Evolutionary conservation across 805 yeast genomes (phyloP).

Genomic region (Ogataea polymorpha): DNA sequence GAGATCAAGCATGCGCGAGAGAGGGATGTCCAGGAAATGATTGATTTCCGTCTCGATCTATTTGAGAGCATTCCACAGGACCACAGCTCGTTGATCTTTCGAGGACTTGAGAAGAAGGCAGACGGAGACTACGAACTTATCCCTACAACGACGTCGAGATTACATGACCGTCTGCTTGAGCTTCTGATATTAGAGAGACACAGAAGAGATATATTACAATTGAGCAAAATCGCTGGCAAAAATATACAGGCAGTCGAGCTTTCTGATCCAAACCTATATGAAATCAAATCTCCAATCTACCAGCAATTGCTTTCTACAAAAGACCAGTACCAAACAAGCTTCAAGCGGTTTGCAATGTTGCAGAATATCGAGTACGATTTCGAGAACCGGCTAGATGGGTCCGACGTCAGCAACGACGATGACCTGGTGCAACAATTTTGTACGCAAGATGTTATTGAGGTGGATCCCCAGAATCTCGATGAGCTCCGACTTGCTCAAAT

Average conservation of each 20-base stretch:
- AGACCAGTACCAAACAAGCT: slow-evolving; percentile 25
- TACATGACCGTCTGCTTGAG: slow-evolving; percentile 34
- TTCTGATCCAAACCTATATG: slow-evolving; percentile 30
- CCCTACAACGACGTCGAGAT: slow-evolving; percentile 31
- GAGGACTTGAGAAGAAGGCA: slow-evolving; percentile 18
- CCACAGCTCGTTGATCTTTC: slow-evolving; percentile 20
- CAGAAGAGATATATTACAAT: slow-evolving; percentile 29
- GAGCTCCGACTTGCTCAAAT: slow-evolving; percentile 30
- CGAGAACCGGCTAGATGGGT: slow-evolving; percentile 27
- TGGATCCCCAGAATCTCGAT: slow-evolving; percentile 14
- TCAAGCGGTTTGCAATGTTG: slow-evolving; percentile 31
- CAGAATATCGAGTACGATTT: slow-evolving; percentile 37
- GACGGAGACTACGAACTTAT: slow-evolving; percentile 15
- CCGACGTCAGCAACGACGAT: slow-evolving; percentile 27
- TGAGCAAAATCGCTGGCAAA: slow-evolving; percentile 24
- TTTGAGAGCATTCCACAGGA: slow-evolving; percentile 25
- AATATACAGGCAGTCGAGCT: slow-evolving; percentile 25
- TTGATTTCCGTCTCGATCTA: slow-evolving; percentile 22
- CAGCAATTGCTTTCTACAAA: slow-evolving; percentile 20
- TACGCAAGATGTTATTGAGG: slow-evolving; percentile 23
- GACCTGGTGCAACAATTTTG: slow-evolving; percentile 31
- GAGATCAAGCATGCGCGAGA: slow-evolving; percentile 29
- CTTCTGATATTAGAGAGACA: slow-evolving; percentile 36
- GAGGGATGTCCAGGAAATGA: slow-evolving; percentile 19
- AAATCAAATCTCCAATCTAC: slow-evolving; percentile 34